Percentiles rank a stretch among this genome's conserved stretches.
Conservation (phyloP, 116 monocot species). For the Dioscorea cayenensis region DNA sequence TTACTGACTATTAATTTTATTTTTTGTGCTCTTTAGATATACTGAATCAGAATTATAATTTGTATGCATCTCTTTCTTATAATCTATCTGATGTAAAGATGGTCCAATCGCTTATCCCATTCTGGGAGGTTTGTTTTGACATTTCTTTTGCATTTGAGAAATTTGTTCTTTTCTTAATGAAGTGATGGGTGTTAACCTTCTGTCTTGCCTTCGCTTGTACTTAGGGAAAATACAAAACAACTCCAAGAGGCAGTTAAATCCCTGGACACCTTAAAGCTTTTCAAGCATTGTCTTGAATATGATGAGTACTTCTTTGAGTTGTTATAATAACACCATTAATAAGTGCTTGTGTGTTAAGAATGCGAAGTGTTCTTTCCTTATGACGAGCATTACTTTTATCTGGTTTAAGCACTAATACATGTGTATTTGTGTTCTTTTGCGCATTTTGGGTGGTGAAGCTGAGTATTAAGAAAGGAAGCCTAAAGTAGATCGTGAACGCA, state of each 20-base stretch:
- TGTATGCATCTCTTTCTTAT: slow-evolving; percentile 85
- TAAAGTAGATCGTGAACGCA: too few relatives aligned
- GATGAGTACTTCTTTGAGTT: slow-evolving; percentile 33
- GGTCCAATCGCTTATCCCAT: slow-evolving; percentile 92
- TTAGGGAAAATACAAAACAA: too few relatives aligned
- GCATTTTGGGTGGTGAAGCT: too few relatives aligned
- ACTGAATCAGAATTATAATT: slow-evolving; percentile 69
- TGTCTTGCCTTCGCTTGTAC: slow-evolving; percentile 31
- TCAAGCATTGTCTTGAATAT: slow-evolving; percentile 41
- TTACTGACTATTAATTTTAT: slow-evolving; percentile 1
- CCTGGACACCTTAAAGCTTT: slow-evolving; percentile 38
- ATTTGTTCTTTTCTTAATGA: neutral
- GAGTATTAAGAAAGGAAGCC: too few relatives aligned
- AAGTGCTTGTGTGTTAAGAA: too few relatives aligned
- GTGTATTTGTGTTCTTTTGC: too few relatives aligned
- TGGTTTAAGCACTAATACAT: too few relatives aligned
- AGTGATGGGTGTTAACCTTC: slow-evolving; percentile 2
- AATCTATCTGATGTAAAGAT: slow-evolving; percentile 57
- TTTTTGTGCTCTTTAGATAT: slow-evolving; percentile 52
- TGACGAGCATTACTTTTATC: too few relatives aligned
- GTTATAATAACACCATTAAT: slow-evolving; percentile 15
- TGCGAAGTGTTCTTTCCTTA: too few relatives aligned
- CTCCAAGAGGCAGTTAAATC: too few relatives aligned
- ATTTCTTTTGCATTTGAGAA: neutral
- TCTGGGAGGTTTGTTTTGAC: slow-evolving; percentile 78